Evolutionary conservation across 768 basidiomycete species (phyloP).

Genomic region (Guyanaporus albipodus): DNA sequence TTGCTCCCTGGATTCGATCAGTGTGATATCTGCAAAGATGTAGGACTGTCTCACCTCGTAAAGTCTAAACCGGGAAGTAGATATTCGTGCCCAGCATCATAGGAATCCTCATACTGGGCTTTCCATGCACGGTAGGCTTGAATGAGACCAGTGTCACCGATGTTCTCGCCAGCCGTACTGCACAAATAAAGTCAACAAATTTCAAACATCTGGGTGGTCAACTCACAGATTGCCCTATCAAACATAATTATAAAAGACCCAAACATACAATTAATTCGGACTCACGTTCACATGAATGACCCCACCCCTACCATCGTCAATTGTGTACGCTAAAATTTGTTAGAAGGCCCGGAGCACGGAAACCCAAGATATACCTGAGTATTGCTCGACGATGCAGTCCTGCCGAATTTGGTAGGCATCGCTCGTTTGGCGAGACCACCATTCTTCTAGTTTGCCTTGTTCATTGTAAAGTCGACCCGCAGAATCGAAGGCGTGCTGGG

Average conservation of each 20-base stretch:
- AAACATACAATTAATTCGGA: background rate
- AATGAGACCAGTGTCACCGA: slow-evolving; percentile 80
- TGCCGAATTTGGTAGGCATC: slow-evolving; percentile 78
- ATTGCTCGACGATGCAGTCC: slow-evolving; percentile 89
- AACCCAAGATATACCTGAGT: slow-evolving; percentile 55
- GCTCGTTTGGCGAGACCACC: slow-evolving; percentile 91
- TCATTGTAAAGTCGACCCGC: slow-evolving; percentile 89
- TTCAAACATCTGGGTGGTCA: background rate
- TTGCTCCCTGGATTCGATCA: slow-evolving; percentile 63
- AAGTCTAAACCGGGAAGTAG: slow-evolving; percentile 78
- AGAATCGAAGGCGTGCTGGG: slow-evolving; percentile 86
- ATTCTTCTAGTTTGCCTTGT: slow-evolving; percentile 79
- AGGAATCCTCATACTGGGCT: slow-evolving; percentile 59
- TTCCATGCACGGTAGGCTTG: slow-evolving; percentile 94
- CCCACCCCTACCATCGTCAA: slow-evolving; percentile 84
- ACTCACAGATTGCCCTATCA: slow-evolving; percentile 70
- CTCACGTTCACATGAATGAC: slow-evolving; percentile 80
- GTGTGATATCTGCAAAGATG: background rate
- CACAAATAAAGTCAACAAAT: slow-evolving; percentile 11
- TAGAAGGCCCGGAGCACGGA: background rate
- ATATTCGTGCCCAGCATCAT: slow-evolving; percentile 58
- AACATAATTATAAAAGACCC: background rate
- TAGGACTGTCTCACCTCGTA: slow-evolving; percentile 48
- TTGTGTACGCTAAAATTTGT: slow-evolving; percentile 56
- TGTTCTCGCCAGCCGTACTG: slow-evolving; percentile 90